Evolutionary conservation across 257 asterid species (phyloP).

Genomic region (Henckelia pumila): DNA sequence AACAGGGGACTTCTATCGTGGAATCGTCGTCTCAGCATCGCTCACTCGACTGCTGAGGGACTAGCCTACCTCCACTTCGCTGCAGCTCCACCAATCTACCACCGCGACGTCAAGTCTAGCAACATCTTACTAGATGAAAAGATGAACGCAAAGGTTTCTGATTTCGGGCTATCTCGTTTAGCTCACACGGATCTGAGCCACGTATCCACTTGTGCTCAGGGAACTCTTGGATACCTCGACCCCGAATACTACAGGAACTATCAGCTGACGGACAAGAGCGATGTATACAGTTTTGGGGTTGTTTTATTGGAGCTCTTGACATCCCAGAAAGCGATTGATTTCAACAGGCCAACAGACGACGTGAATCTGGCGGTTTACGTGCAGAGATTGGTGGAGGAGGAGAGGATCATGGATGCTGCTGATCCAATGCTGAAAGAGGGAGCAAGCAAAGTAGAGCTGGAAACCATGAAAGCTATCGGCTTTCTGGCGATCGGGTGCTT

Average conservation of each 20-base stretch:
- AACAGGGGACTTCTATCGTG: conserved; percentile 44
- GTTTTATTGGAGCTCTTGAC: conserved; percentile 83
- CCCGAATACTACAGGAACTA: conserved; percentile 88
- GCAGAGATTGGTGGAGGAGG: conserved; percentile 75
- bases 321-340: conserved; percentile 85
- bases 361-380: conserved; percentile 84
- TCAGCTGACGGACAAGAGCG: conserved; percentile 88
- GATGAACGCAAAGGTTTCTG: conserved; percentile 70
- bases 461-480: conserved; percentile 91
- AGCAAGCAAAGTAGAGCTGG: conserved; percentile 54
- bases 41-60: conserved; percentile 78
- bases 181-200: conserved; percentile 91
- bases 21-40: conserved; percentile 56
- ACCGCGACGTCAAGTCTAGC: conserved; percentile 90
- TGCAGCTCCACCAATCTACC: conserved; percentile 82
- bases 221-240: conserved; percentile 89
- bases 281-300: conserved; percentile 88
- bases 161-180: conserved; percentile 79
- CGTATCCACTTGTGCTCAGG: conserved; percentile 90
- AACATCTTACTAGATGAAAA: conserved; percentile 74
- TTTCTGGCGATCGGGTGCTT: conserved; percentile 77
- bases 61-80: conserved; percentile 87
- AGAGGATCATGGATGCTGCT: conserved; percentile 65
- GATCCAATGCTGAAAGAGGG: conserved; percentile 73
- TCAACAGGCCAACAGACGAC: conserved; percentile 58